Base-by-base conservation (phyloP, 371 early-diverging fungal species). In the Chytridiales sp. region DNA sequence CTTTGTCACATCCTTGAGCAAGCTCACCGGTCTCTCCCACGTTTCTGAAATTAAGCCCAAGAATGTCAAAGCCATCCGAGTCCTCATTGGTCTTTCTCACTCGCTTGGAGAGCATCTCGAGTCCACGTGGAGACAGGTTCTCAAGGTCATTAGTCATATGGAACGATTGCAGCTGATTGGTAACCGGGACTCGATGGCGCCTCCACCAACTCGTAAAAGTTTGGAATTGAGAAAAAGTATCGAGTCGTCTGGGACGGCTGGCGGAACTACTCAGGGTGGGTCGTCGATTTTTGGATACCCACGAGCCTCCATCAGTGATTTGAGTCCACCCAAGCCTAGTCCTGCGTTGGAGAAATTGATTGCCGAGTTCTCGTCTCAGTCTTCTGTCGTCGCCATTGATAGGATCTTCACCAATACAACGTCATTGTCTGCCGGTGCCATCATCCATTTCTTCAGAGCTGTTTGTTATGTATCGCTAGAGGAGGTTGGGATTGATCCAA, bases 391-490 rank as follows among this genome's bases (percentile, higher is more conserved):
- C 11, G 67, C 70, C 17, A 67, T 83, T 43, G 84, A 83, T 60
- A 71, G 74, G 17, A 73, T 84, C 32, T 84, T 84, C 62, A 64
- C 74, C 19, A 56, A 52, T 38, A 77, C 81, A 0, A 67, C 75
- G 8, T 26, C 50, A 4, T 62, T 82, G 30, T 73, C 77, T 5
- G 82, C 68, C 4, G 59, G 68, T 2, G 74, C 82, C 19, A 73
- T 84, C 43, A 51, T 80, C 13, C 73, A 77, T 54, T 84, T 83
- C 52, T 80, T 78, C 69, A 48, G 61, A 30, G 67, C 74, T 9
- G 57, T 81, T 1, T 80, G 83, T 62, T 56, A 70, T 19, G 78
- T 82, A 1, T 75, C 76, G 4, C 57, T 72, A 40, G 78, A 80
- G 47, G 83, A 84, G 56, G 79, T 82, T 27, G 77, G 73, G 0